A percentile compares a stretch with the other conserved stretches of the same genome.
phyloP scores from a whole-genome alignment of 352 stramenopile genomes.

The Thalassiosira ordinaria region DNA sequence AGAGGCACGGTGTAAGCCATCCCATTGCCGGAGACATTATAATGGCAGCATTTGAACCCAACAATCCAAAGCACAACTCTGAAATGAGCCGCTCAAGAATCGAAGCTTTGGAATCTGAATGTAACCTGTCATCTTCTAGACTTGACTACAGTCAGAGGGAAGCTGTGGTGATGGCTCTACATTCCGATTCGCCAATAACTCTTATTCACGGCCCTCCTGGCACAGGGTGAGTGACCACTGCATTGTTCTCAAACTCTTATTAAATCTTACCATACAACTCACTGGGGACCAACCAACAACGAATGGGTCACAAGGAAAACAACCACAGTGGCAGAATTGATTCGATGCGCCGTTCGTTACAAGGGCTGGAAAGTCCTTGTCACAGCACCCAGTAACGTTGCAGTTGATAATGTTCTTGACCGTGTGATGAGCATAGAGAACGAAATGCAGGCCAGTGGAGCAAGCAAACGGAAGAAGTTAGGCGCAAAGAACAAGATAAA shows the following conservation, averaged over 20 bases:
- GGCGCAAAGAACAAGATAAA: constrained; percentile 41
- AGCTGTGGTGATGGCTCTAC: constrained; percentile 76
- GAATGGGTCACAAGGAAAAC: too few species aligned
- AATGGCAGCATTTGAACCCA: constrained; percentile 55
- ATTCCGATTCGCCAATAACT: constrained; percentile 58
- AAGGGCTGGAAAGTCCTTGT: constrained; percentile 93
- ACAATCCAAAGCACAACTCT: constrained; percentile 44
- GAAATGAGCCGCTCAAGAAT: constrained; percentile 28
- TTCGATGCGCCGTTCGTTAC: constrained; percentile 90
- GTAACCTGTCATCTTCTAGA: constrained; percentile 40
- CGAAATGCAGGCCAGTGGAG: constrained; percentile 21
- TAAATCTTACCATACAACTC: too few species aligned
- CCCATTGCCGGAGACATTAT: constrained; percentile 72
- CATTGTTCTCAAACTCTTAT: too few species aligned
- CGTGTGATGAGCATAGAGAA: constrained; percentile 86
- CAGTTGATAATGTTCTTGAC: constrained; percentile 98
- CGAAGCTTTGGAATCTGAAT: constrained; percentile 43
- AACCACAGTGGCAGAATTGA: constrained; percentile 96
- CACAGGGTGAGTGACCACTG: too few species aligned
- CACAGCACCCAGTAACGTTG: constrained; percentile 97
- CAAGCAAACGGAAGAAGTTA: constrained; percentile 40
- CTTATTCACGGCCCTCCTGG: constrained; percentile 85
- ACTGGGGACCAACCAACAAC: too few species aligned
- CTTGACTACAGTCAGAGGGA: constrained; percentile 80
- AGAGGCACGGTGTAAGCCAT: constrained; percentile 68